Percentiles rank a stretch among this genome's conserved stretches.
Evolutionary conservation across 805 yeast genomes (phyloP).

Genomic region (Candida suzukii): DNA sequence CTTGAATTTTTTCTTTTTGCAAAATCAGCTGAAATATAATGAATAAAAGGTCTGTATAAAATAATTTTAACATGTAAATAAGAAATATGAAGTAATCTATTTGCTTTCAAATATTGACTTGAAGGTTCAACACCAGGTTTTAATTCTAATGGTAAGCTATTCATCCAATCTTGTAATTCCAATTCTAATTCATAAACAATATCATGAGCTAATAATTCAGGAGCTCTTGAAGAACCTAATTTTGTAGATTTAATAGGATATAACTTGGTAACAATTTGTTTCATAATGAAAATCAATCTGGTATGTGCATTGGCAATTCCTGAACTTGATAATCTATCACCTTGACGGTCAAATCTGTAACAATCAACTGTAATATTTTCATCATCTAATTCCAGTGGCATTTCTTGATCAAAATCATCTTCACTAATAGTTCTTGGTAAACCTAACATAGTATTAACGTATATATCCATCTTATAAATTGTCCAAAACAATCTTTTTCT

Average conservation of each 20-base stretch:
- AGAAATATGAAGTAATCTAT: conserved; percentile 63
- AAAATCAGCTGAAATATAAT: conserved; percentile 60
- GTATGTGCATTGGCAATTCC: conserved; percentile 87
- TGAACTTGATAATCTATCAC: conserved; percentile 55
- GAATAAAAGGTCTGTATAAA: conserved; percentile 83
- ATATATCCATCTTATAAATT: conserved; percentile 83
- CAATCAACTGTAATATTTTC: conserved; percentile 72
- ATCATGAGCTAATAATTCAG: conserved; percentile 25
- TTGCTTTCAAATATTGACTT: conserved; percentile 60
- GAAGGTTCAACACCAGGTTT: conserved; percentile 69
- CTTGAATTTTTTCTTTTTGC: conserved; percentile 15
- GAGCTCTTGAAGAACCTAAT: conserved; percentile 21
- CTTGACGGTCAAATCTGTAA: conserved; percentile 34
- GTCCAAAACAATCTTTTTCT: conserved; percentile 86
- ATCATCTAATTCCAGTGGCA: conserved; percentile 81
- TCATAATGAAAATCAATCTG: conserved; percentile 58
- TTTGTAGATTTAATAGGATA: conserved; percentile 59
- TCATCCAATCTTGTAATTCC: conserved; percentile 67
- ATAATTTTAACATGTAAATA: conserved; percentile 74
- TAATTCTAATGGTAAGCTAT: conserved; percentile 60
- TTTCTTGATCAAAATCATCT: conserved; percentile 80
- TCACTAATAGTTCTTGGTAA: conserved; percentile 71
- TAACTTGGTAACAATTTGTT: conserved; percentile 61
- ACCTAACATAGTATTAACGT: conserved; percentile 81
- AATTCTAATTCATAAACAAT: conserved; percentile 57